phyloP scores from a whole-genome alignment of 2,329 filamentous ascomycete genomes.

The Albifimbria verrucaria region DNA sequence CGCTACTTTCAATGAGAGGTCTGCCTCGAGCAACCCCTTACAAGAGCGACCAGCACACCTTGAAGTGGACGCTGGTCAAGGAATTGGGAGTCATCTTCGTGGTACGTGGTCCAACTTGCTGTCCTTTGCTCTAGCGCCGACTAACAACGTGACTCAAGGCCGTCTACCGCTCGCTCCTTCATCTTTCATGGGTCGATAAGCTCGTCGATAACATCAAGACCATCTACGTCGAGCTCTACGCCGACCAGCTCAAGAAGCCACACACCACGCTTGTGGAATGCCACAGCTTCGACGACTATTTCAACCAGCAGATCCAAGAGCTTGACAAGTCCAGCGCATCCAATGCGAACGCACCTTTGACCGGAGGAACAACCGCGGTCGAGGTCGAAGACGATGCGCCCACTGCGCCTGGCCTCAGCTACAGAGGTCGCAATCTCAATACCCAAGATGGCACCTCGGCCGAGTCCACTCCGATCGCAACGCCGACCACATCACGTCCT shows the following conservation, averaged over 20 bases:
- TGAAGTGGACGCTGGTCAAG: constrained; percentile 92
- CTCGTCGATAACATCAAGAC: constrained; percentile 92
- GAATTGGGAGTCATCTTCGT: constrained; percentile 95
- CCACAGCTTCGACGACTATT: constrained; percentile 81
- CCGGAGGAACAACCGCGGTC: constrained; percentile 29
- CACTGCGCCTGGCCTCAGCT: constrained; percentile 35
- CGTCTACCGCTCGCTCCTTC: constrained; percentile 92
- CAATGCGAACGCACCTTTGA: constrained; percentile 25
- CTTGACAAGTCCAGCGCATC: constrained; percentile 57
- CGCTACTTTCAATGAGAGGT: constrained; percentile 55
- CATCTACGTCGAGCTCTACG: constrained; percentile 88
- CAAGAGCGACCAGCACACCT: constrained; percentile 86
- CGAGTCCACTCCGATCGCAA: constrained; percentile 66
- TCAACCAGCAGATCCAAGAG: constrained; percentile 86
- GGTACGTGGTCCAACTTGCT: constrained; percentile 40
- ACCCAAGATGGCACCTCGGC: constrained; percentile 46
- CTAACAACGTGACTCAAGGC: constrained; percentile 55
- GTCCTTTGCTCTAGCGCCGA: constrained; percentile 16
- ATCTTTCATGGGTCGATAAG: constrained; percentile 95
- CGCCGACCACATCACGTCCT: constrained; percentile 75
- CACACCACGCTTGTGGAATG: constrained; percentile 78
- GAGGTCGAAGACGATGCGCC: constrained; percentile 19
- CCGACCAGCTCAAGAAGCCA: constrained; percentile 77
- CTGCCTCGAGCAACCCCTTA: constrained; percentile 68
- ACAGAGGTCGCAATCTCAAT: constrained; percentile 34